phyloP scores from a whole-genome alignment of 345 rosid genomes.

The Bretschneidera sinensis region DNA sequence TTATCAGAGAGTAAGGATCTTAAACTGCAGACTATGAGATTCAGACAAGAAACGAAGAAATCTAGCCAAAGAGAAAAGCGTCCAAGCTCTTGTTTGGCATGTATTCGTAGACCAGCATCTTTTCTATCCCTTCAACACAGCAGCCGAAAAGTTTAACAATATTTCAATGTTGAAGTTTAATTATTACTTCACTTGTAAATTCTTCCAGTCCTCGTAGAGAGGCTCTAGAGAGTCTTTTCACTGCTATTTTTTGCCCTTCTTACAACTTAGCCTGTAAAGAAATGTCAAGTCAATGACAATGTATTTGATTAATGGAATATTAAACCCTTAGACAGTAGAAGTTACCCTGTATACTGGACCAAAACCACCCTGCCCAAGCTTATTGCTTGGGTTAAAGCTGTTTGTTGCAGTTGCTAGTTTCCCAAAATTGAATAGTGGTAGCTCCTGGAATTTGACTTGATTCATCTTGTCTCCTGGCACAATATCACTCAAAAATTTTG shows the following conservation, averaged over 20 bases:
- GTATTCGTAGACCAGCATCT: slow-evolving; percentile 52
- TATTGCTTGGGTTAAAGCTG: background rate
- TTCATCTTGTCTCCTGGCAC: background rate
- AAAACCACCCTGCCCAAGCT: background rate
- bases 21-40: background rate
- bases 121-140: slow-evolving; percentile 53
- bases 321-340: background rate
- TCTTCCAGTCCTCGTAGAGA: slow-evolving; percentile 64
- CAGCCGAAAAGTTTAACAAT: slow-evolving; percentile 59
- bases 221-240: slow-evolving; percentile 46
- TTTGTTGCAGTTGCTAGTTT: background rate
- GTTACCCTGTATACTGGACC: background rate
- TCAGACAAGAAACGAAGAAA: no score
- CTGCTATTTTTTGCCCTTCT: slow-evolving; percentile 45
- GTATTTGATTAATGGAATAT: background rate
- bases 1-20: no score
- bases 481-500: background rate
- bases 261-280: slow-evolving; percentile 38
- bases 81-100: slow-evolving; percentile 42
- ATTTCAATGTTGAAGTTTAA: slow-evolving; percentile 60
- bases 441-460: background rate
- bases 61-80: slow-evolving; percentile 33
- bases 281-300: background rate
- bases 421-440: background rate
- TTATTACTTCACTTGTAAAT: slow-evolving; percentile 50